Evolutionary conservation across 768 basidiomycete genomes (phyloP), one percentile per base, ranked within the genome.

Genomic region (Termitomyces sp.): DNA sequence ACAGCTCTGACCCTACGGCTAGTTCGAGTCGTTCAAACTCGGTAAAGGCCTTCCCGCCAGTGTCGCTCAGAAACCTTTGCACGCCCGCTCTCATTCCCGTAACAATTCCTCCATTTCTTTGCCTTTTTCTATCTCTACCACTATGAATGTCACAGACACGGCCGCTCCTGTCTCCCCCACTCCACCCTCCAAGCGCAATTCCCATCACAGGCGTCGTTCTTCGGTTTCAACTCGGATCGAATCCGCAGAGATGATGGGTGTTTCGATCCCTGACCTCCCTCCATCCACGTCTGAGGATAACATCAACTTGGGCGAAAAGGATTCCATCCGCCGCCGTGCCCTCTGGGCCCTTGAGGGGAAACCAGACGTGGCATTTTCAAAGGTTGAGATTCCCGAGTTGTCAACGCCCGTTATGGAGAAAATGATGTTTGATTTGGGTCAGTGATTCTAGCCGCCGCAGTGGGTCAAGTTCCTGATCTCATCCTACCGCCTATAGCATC

Each of bases 211-310:
- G 15, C 91, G 94, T 52, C 85, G 86, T 45, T 94, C 93, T 1
- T 93, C 91, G 28, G 92, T 96, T 32, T 93, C 94, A 11, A 96
- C 94, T 44, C 88, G 93, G 63, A 84, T 82, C 65, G 94, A 96
- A 77, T 94, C 92, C 20, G 90, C 92, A 18, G 94, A 96, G 68
- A 78, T 96, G 69, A 95, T 96, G 91, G 92, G 92, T 32, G 83
- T 92, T 13, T 75, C 88, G 24, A 76, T 91, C 42, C 86, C 90
- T 13, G 85, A 87, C 62, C 80, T 92, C 28, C 84, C 86, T 6
- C 67, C 81, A 9, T 82, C 84, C 2, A 76, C 78, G 32, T 79
- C 85, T 1, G 88, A 92, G 36, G 87, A 90, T 70, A 86, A 86
- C 66, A 75, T 89, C 67, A 87, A 84, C 64, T 67, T 88, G 28